Percentiles rank a stretch among this genome's conserved stretches.
These are phyloP conservation scores for Myxozyma monticola DNA, from an alignment of 805 yeast genomes.

Conservation along the genomic window DNA sequence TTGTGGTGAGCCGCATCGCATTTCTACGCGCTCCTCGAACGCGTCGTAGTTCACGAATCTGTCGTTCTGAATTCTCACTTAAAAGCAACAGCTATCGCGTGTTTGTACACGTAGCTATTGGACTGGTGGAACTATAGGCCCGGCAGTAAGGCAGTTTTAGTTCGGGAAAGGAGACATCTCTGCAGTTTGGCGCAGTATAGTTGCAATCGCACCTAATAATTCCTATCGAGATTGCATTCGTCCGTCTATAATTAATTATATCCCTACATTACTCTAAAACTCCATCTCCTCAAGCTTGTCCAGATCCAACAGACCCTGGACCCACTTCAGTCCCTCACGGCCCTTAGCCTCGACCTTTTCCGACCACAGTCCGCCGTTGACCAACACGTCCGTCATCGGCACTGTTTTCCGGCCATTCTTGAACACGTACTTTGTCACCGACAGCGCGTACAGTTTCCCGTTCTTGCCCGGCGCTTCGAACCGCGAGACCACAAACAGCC, in stretches of 20 bases:
- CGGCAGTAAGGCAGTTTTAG: too few species aligned
- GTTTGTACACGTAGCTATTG: too few species aligned
- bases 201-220: too few species aligned
- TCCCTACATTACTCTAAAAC: not conserved
- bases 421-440: slow-evolving; percentile 77
- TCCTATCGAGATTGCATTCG: not conserved
- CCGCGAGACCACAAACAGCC: slow-evolving; percentile 71
- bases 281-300: slow-evolving; percentile 30
- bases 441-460: slow-evolving; percentile 52
- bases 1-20: too few species aligned
- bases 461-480: slow-evolving; percentile 49
- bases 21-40: too few species aligned
- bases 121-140: too few species aligned
- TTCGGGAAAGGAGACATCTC: too few species aligned
- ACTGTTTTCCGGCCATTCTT: slow-evolving; percentile 78
- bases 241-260: not conserved
- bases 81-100: too few species aligned
- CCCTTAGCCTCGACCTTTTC: slow-evolving; percentile 48
- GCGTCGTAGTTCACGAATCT: too few species aligned
- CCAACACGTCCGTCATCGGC: slow-evolving; percentile 53
- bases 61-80: too few species aligned
- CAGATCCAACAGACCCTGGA: slow-evolving; percentile 31
- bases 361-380: slow-evolving; percentile 52
- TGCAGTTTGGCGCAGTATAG: too few species aligned
- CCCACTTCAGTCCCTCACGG: slow-evolving; percentile 32